Evolutionary conservation across 2,329 filamentous ascomycete genomes (phyloP).

Genomic region (Aspergillus ustus): DNA sequence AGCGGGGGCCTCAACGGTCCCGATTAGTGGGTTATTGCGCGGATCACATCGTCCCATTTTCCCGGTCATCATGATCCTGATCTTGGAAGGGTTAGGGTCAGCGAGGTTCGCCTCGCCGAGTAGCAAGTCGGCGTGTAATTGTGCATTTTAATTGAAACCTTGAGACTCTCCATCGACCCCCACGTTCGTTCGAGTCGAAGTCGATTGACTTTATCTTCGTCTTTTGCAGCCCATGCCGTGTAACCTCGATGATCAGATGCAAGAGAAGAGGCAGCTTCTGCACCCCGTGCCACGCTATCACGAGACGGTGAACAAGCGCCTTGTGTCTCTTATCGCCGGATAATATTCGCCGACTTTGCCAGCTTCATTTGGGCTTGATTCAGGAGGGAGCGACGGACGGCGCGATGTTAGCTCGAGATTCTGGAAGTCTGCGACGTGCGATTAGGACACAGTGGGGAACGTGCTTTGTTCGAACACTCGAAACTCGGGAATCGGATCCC

Average conservation of each 20-base stretch:
- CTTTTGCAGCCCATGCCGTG: slow-evolving; percentile 6
- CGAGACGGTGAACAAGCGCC: neutral
- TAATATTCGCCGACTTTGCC: neutral
- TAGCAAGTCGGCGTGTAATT: neutral
- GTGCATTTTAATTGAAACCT: neutral
- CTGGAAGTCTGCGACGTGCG: neutral
- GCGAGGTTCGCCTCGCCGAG: neutral
- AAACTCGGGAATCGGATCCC: neutral
- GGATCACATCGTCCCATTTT: neutral
- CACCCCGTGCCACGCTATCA: neutral
- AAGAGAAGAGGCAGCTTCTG: neutral
- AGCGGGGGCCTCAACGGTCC: neutral
- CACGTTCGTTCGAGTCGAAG: slow-evolving; percentile 3
- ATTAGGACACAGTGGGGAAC: neutral
- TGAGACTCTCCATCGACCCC: neutral
- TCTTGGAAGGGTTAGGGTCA: neutral
- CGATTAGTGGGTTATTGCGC: neutral
- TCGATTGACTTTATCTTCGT: neutral
- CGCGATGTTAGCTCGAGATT: too few species aligned
- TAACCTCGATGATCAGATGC: slow-evolving; percentile 8
- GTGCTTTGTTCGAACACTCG: slow-evolving; percentile 4
- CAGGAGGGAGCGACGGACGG: too few species aligned
- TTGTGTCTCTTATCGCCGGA: neutral
- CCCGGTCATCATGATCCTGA: neutral
- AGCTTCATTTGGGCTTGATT: neutral